phyloP scores from a whole-genome alignment of 192 early-diverging fungal genomes.

The Coemansia sp. region DNA sequence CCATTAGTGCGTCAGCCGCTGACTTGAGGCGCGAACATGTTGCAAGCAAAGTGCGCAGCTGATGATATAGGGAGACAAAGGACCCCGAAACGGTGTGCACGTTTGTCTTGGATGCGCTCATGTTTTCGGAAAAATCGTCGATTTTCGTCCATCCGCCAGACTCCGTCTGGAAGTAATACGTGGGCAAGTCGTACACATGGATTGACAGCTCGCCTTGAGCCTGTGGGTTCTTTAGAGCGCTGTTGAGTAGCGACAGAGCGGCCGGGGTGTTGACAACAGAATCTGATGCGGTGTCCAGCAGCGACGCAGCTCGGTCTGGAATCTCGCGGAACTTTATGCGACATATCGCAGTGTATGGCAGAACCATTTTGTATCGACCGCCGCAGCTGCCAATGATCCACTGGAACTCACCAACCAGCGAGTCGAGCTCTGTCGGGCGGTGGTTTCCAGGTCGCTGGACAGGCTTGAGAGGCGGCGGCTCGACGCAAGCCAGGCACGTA shows the following conservation, averaged over 20 bases:
- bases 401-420: constrained; percentile 52
- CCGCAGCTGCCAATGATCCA: constrained; percentile 48
- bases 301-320: constrained; percentile 29
- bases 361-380: constrained; percentile 52
- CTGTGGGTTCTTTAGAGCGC: constrained; percentile 41
- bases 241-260: constrained; percentile 31
- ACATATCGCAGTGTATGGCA: constrained; percentile 45
- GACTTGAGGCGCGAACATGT: constrained; percentile 50
- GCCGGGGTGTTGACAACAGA: constrained; percentile 42
- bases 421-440: constrained; percentile 50
- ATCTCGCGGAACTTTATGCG: constrained; percentile 48
- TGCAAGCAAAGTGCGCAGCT: constrained; percentile 46
- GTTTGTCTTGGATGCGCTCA: constrained; percentile 26
- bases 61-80: constrained; percentile 37
- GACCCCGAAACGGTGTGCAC: constrained; percentile 43
- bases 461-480: constrained; percentile 45
- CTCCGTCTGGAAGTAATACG: constrained; percentile 39
- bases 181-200: constrained; percentile 42
- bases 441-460: constrained; percentile 54
- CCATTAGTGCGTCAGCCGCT: constrained; percentile 43
- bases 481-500: constrained; percentile 45
- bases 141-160: constrained; percentile 38
- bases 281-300: constrained; percentile 31
- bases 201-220: constrained; percentile 47
- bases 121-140: constrained; percentile 48